Conservation (phyloP, 352 stramenopile species). For the Phytopythium boreale region DNA sequence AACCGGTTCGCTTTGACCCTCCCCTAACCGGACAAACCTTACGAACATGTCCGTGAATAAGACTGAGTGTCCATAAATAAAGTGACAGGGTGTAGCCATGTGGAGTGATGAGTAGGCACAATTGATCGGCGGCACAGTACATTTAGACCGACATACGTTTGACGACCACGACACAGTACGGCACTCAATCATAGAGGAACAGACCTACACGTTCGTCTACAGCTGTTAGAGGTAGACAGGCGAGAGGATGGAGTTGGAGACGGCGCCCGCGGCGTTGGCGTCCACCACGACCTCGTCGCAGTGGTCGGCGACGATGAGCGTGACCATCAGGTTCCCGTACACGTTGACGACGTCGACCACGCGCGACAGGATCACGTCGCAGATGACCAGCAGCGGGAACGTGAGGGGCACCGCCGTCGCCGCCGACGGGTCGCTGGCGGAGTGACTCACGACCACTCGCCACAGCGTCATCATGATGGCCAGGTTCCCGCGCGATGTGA, state of each 20-base stretch:
- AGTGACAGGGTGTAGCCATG: too few species aligned
- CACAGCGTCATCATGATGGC: slow-evolving; percentile 25
- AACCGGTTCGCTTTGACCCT: too few species aligned
- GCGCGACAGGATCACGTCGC: slow-evolving; percentile 36
- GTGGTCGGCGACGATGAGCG: slow-evolving; percentile 38
- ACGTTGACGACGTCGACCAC: slow-evolving; percentile 28
- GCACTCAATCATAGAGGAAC: neutral
- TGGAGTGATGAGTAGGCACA: too few species aligned
- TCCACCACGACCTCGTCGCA: slow-evolving; percentile 38
- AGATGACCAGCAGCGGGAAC: slow-evolving; percentile 39
- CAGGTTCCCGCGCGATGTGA: slow-evolving; percentile 18
- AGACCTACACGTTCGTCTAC: too few species aligned
- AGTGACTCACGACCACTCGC: slow-evolving; percentile 12
- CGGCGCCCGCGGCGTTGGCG: neutral
- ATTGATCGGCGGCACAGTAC: too few species aligned
- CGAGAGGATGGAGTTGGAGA: slow-evolving; percentile 1
- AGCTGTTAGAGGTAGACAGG: neutral
- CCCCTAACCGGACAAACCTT: too few species aligned
- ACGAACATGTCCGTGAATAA: too few species aligned
- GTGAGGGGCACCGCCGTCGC: slow-evolving; percentile 15
- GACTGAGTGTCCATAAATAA: too few species aligned
- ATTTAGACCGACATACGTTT: neutral
- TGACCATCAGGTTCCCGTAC: slow-evolving; percentile 39
- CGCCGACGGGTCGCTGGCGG: neutral
- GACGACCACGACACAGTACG: neutral